Evolutionary conservation across 441 rosid species (phyloP).

Genomic region (Pelargonium myrrhifolium): DNA sequence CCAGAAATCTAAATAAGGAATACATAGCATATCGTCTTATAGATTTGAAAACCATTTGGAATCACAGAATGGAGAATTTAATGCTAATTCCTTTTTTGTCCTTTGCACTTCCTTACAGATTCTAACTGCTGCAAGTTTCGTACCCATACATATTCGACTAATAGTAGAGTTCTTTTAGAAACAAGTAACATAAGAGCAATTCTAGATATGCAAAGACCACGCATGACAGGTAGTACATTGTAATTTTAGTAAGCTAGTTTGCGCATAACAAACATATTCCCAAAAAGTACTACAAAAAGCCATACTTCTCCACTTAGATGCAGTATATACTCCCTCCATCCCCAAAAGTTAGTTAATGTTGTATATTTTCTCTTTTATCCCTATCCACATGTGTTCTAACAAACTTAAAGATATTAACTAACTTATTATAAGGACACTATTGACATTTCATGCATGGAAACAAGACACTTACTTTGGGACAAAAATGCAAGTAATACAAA

Average conservation of each 20-base stretch:
- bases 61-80: background rate
- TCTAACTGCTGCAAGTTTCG: background rate
- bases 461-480: no score
- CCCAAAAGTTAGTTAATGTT: no score
- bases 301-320: constrained; percentile 1
- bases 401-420: no score
- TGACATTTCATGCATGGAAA: no score
- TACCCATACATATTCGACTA: background rate
- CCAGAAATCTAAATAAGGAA: background rate
- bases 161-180: background rate
- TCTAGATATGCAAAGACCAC: background rate
- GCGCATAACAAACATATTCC: background rate
- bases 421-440: no score
- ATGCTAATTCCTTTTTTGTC: background rate
- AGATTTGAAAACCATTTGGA: background rate
- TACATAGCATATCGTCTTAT: background rate
- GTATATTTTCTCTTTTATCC: no score
- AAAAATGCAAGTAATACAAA: no score
- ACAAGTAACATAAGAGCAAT: background rate
- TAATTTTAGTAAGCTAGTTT: background rate
- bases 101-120: no score
- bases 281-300: background rate
- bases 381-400: no score
- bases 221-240: background rate
- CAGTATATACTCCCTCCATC: no score